Percentiles rank a stretch among this genome's conserved stretches.
Evolutionary conservation across 2,329 filamentous ascomycete species (phyloP).

Genomic region (Kalaharituber pfeilii): DNA sequence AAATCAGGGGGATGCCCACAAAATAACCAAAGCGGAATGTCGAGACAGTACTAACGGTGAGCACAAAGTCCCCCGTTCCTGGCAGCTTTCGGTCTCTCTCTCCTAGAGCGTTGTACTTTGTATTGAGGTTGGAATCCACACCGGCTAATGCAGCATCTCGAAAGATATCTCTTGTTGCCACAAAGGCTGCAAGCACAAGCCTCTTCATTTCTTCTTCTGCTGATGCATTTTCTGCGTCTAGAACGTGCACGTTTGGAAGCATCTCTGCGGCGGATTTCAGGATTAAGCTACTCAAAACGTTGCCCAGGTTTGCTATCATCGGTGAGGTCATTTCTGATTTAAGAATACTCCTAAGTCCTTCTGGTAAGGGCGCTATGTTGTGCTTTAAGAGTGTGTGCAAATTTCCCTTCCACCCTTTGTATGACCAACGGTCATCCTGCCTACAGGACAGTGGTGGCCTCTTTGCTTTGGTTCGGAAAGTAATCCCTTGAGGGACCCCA

Average conservation of each 20-base stretch:
- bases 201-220: neutral
- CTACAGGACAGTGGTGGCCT: neutral
- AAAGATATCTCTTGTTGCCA: conserved; percentile 3
- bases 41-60: neutral
- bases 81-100: neutral
- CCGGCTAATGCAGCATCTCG: neutral
- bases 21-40: too few relatives aligned
- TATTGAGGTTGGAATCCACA: too few relatives aligned
- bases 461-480: neutral
- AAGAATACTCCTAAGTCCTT: too few relatives aligned
- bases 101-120: neutral
- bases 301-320: neutral
- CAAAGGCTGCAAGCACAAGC: neutral
- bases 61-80: neutral
- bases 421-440: neutral
- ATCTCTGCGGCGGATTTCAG: neutral
- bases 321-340: neutral
- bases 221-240: too few relatives aligned
- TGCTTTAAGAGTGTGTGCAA: too few relatives aligned
- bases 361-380: too few relatives aligned
- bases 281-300: neutral
- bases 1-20: too few relatives aligned
- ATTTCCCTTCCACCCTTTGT: neutral
- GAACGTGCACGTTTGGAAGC: too few relatives aligned
- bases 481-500: too few relatives aligned